Evolutionary conservation across 2,329 filamentous ascomycete species (phyloP).

Genomic region (Alternaria longipes): DNA sequence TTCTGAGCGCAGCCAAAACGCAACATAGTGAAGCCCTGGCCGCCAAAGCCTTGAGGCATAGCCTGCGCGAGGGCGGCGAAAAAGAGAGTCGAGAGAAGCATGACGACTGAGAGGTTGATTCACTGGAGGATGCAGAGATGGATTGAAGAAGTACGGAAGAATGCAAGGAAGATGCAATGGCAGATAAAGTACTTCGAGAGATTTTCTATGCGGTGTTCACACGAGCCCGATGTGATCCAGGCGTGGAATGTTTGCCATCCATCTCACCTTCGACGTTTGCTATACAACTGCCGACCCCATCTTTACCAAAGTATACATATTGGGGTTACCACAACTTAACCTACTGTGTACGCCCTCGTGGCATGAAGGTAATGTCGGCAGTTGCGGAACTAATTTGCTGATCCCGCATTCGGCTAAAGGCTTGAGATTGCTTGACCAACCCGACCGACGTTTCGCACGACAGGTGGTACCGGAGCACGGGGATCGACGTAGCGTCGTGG

Average conservation of each 20-base stretch:
- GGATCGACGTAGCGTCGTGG: slow-evolving; percentile 4
- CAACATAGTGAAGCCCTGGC: slow-evolving; percentile 38
- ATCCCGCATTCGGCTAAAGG: slow-evolving; percentile 24
- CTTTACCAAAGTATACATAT: slow-evolving; percentile 6
- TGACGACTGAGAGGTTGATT: slow-evolving; percentile 2
- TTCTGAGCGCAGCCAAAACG: slow-evolving; percentile 46
- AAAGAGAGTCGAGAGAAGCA: slow-evolving; percentile 36
- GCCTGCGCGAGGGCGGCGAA: slow-evolving; percentile 33
- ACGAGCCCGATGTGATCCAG: neutral
- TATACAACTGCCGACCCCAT: slow-evolving; percentile 10
- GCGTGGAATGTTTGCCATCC: neutral
- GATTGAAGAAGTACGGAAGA: neutral
- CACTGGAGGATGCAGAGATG: neutral
- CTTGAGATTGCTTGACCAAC: slow-evolving; percentile 26
- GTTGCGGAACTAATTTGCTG: slow-evolving; percentile 20
- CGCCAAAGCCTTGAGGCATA: slow-evolving; percentile 29
- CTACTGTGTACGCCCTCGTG: neutral
- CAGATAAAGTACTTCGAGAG: neutral
- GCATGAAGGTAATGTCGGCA: slow-evolving; percentile 14
- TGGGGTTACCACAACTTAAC: slow-evolving; percentile 1
- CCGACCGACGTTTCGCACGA: neutral
- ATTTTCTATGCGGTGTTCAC: neutral
- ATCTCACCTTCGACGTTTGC: neutral
- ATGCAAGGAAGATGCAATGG: slow-evolving; percentile 1
- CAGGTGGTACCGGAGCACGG: slow-evolving; percentile 11